Percentiles rank a stretch among this genome's conserved stretches.
These are phyloP conservation scores for Magnolia sinica DNA, from an alignment of 164 flowering plant genomes.

Conservation along the genomic window DNA sequence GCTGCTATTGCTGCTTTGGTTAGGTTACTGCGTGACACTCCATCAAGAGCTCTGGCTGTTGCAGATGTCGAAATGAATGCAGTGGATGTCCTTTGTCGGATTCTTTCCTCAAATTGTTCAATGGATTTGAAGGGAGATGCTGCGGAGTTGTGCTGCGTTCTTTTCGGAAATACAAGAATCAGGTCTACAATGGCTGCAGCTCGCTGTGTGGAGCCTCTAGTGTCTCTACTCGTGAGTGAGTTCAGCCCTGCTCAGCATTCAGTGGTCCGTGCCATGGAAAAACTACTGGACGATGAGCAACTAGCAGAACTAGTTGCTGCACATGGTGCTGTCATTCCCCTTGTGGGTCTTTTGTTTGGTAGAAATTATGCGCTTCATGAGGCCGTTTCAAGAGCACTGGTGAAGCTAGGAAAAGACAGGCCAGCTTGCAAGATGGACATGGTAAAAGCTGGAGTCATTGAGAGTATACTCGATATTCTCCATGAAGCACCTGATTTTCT, in stretches of 20 bases:
- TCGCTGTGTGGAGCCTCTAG: conserved; percentile 96
- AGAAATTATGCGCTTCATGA: conserved; percentile 77
- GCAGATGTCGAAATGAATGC: conserved; percentile 95
- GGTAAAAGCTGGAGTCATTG: conserved; percentile 94
- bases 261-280: conserved; percentile 86
- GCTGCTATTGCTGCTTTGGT: conserved; percentile 89
- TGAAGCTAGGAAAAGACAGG: conserved; percentile 94
- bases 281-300: conserved; percentile 88
- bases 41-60: conserved; percentile 83
- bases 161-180: conserved; percentile 85
- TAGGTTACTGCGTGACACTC: conserved; percentile 73
- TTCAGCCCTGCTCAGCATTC: conserved; percentile 84
- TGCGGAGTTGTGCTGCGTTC: conserved; percentile 86
- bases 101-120: conserved; percentile 85
- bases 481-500: conserved; percentile 95
- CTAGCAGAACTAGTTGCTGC: conserved; percentile 97
- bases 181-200: conserved; percentile 90
- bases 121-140: conserved; percentile 94
- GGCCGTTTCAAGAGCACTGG: conserved; percentile 79
- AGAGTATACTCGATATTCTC: conserved; percentile 77
- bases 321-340: conserved; percentile 93
- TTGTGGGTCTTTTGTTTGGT: conserved; percentile 90
- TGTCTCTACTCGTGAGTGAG: conserved; percentile 80
- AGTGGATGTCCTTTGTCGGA: conserved; percentile 89
- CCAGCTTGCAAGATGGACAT: conserved; percentile 96